These are phyloP conservation scores for Aspergillus alliaceus DNA, from an alignment of 2,329 filamentous ascomycete species.

Conservation along the genomic window DNA sequence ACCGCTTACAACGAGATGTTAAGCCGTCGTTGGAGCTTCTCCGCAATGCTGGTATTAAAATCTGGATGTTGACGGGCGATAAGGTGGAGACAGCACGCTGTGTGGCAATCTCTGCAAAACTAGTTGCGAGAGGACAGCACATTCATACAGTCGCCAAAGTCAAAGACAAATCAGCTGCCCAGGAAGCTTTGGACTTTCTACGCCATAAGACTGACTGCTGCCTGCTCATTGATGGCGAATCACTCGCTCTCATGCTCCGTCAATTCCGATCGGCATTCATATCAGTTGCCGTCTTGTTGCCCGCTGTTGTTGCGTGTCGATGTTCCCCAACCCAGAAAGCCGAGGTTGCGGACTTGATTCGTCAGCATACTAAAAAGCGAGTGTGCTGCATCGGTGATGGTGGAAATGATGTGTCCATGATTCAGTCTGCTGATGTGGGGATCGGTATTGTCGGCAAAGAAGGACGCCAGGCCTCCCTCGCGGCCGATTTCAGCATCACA, in stretches of 20 bases:
- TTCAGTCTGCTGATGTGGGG: conserved; percentile 95
- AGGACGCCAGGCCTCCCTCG: conserved; percentile 88
- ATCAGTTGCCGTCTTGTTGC: conserved; percentile 79
- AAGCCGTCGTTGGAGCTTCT: conserved; percentile 93
- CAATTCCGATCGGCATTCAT: conserved; percentile 86
- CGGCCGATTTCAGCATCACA: conserved; percentile 94
- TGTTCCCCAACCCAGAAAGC: conserved; percentile 98
- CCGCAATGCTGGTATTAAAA: conserved; percentile 96
- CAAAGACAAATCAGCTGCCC: conserved; percentile 77
- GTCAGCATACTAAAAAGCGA: conserved; percentile 86
- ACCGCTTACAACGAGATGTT: conserved; percentile 92
- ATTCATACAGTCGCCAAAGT: conserved; percentile 91
- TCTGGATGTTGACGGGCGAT: conserved; percentile 99
- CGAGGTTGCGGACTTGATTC: conserved; percentile 87
- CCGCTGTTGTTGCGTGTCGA: conserved; percentile 91
- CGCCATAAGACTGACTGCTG: conserved; percentile 83
- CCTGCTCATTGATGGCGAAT: conserved; percentile 92
- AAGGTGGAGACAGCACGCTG: conserved; percentile 97
- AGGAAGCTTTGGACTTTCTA: conserved; percentile 85
- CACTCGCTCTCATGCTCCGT: conserved; percentile 75
- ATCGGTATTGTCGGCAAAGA: conserved; percentile 98
- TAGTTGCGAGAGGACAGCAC: conserved; percentile 90
- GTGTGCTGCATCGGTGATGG: conserved; percentile 98
- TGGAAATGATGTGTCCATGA: conserved; percentile 98
- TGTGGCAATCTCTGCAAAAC: conserved; percentile 90